Evolutionary conservation across 1,284 basidiomycete species (phyloP).

Genomic region (Boletus sp.): DNA sequence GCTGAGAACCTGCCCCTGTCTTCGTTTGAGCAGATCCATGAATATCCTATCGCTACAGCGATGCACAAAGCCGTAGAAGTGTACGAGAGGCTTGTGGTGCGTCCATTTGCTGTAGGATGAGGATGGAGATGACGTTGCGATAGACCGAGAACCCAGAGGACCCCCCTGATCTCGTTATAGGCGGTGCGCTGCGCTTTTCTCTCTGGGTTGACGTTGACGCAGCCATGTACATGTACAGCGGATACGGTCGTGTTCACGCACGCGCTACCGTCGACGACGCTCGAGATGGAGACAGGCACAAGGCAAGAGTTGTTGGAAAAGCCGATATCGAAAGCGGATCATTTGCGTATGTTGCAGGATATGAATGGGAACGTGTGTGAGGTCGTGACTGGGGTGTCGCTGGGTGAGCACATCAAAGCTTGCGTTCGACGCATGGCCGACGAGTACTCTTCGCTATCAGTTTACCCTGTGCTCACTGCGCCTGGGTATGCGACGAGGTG

Average conservation of each 20-base stretch:
- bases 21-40: constrained; percentile 75
- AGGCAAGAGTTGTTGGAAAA: constrained; percentile 85
- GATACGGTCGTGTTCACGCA: constrained; percentile 91
- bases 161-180: constrained; percentile 91
- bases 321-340: constrained; percentile 76
- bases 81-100: constrained; percentile 80
- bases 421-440: too few relatives aligned
- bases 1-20: constrained; percentile 73
- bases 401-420: constrained; percentile 72
- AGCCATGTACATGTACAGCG: too few relatives aligned
- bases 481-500: constrained; percentile 86
- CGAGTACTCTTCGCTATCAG: too few relatives aligned
- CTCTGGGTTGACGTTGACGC: too few relatives aligned
- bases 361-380: constrained; percentile 84
- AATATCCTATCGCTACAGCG: constrained; percentile 93
- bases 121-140: background rate
- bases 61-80: constrained; percentile 91
- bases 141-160: constrained; percentile 70
- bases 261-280: constrained; percentile 52
- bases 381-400: constrained; percentile 84
- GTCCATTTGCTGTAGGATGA: constrained; percentile 19
- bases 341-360: constrained; percentile 84
- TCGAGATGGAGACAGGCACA: constrained; percentile 41
- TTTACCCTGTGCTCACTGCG: constrained; percentile 78
- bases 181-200: constrained; percentile 44